Conservation (phyloP, 1,284 basidiomycete genomes). For the Marasmius fiardii region DNA sequence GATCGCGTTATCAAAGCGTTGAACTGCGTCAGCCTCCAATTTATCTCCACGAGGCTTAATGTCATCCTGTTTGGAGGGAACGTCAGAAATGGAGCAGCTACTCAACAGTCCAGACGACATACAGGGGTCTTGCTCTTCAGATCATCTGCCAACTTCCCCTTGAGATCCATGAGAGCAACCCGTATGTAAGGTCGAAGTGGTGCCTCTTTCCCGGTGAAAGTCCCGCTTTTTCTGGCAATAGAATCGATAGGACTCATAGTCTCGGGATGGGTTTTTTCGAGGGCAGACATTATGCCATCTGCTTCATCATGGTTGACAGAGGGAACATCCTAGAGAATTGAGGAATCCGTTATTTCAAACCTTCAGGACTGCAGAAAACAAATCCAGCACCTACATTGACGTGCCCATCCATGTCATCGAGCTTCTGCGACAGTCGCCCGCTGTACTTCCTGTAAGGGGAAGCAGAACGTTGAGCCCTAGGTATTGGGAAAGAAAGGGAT, state of each 20-base stretch:
- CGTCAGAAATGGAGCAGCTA: background rate
- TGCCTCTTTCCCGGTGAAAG: background rate
- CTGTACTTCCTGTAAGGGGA: no score
- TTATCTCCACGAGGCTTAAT: background rate
- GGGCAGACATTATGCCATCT: background rate
- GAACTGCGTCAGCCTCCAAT: background rate
- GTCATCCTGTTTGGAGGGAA: background rate
- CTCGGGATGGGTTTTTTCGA: background rate
- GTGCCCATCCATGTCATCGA: no score
- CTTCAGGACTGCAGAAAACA: no score
- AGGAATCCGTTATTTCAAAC: background rate
- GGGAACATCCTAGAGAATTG: background rate
- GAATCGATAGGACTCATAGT: background rate
- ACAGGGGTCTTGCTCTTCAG: background rate
- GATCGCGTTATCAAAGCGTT: background rate
- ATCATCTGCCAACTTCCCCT: background rate
- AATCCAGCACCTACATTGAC: no score
- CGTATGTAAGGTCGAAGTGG: background rate
- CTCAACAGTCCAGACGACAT: background rate
- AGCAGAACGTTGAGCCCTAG: no score
- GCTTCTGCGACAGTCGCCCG: no score
- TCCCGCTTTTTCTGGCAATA: background rate
- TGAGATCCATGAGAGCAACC: background rate
- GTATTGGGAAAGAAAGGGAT: background rate
- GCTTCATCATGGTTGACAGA: background rate